phyloP scores from a whole-genome alignment of 441 rosid species.

The Macaranga tanarius region DNA sequence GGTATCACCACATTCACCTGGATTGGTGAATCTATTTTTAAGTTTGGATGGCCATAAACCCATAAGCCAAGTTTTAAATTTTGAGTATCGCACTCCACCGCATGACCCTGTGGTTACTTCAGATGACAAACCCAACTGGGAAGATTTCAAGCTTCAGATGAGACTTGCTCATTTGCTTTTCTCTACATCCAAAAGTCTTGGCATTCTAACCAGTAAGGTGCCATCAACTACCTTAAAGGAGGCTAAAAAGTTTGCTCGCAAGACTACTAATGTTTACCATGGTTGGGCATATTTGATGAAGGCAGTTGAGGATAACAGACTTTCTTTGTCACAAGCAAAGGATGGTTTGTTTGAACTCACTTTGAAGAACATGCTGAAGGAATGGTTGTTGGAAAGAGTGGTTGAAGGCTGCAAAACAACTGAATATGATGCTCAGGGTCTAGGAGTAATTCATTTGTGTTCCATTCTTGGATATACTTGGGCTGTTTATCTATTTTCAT shows the following conservation, averaged over 20 bases:
- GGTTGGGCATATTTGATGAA: conserved; percentile 70
- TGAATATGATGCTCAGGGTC: conserved; percentile 81
- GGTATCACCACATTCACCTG: conserved; percentile 69
- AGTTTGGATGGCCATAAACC: conserved; percentile 81
- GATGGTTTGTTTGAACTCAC: conserved; percentile 66
- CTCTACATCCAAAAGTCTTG: conserved; percentile 62
- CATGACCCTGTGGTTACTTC: conserved; percentile 35
- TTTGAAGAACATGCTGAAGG: conserved; percentile 73
- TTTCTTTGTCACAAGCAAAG: conserved; percentile 64
- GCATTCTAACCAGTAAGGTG: conserved; percentile 52
- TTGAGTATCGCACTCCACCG: conserved; percentile 59
- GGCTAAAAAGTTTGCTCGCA: conserved; percentile 63
- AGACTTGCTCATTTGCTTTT: conserved; percentile 82
- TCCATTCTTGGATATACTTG: conserved; percentile 88
- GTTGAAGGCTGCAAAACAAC: conserved; percentile 56
- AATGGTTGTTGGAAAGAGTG: conserved; percentile 92
- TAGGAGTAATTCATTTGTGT: conserved; percentile 91
- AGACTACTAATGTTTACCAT: conserved; percentile 47
- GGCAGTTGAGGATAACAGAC: conserved; percentile 50
- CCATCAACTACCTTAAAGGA: conserved; percentile 56
- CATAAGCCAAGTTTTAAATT: conserved; percentile 72
- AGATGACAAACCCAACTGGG: conserved; percentile 64
- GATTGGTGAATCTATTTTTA: conserved; percentile 61
- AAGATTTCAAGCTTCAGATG: conserved; percentile 71
- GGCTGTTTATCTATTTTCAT: conserved; percentile 72